Percentiles rank a stretch among this genome's conserved stretches.
Evolutionary conservation across 805 yeast species (phyloP).

Genomic region (Scheffersomyces coipomensis): DNA sequence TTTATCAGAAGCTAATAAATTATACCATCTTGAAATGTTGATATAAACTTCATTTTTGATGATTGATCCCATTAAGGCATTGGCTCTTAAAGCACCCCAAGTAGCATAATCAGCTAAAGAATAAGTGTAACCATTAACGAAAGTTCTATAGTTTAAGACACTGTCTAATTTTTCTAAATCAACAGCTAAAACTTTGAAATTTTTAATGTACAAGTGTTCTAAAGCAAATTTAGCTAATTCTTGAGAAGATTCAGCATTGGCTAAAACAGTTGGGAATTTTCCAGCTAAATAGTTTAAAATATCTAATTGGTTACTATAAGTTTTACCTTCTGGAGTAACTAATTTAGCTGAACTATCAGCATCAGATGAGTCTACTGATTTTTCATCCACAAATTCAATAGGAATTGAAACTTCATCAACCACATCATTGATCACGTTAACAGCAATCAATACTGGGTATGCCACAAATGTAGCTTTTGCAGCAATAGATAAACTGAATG

Average conservation of each 20-base stretch:
- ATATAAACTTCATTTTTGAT: slow-evolving; percentile 80
- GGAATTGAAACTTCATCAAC: slow-evolving; percentile 46
- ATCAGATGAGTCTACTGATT: slow-evolving; percentile 45
- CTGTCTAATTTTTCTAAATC: slow-evolving; percentile 79
- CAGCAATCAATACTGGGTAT: slow-evolving; percentile 75
- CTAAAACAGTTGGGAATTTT: slow-evolving; percentile 48
- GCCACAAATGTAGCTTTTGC: slow-evolving; percentile 85
- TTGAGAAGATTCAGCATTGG: slow-evolving; percentile 38
- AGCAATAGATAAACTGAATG: slow-evolving; percentile 63
- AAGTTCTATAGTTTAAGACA: slow-evolving; percentile 83
- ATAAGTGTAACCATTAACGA: slow-evolving; percentile 62
- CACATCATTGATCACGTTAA: slow-evolving; percentile 61
- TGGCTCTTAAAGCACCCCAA: slow-evolving; percentile 94
- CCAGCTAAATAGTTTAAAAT: slow-evolving; percentile 51
- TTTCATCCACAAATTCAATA: slow-evolving; percentile 71
- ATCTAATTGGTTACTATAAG: slow-evolving; percentile 40
- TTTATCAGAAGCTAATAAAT: slow-evolving; percentile 63
- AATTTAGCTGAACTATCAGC: slow-evolving; percentile 45
- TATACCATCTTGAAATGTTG: slow-evolving; percentile 93
- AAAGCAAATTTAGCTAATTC: slow-evolving; percentile 69
- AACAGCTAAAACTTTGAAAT: slow-evolving; percentile 80
- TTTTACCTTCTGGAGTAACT: slow-evolving; percentile 39
- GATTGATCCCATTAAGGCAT: slow-evolving; percentile 88
- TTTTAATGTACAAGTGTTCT: slow-evolving; percentile 71
- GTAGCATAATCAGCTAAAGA: slow-evolving; percentile 81